Evolutionary conservation across 2,329 filamentous ascomycete genomes (phyloP), one percentile per base, ranked within the genome.

Genomic region (Pyrenochaeta sp.): DNA sequence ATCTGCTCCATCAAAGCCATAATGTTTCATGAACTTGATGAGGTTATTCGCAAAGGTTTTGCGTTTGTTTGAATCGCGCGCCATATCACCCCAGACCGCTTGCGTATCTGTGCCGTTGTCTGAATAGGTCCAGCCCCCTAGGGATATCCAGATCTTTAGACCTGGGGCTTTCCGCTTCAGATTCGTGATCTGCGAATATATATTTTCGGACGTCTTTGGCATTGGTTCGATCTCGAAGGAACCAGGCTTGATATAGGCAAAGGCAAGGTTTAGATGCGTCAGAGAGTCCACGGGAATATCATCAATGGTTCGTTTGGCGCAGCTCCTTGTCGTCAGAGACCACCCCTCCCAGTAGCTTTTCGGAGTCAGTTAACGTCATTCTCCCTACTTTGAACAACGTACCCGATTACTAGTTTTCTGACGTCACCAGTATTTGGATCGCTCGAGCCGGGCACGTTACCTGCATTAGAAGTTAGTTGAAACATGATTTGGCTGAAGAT

Each of bases 291-390:
- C 29, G 2, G 29, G 29, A 8, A 32, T 32, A 18, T 32, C 29
- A 9, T 32, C 29, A 18, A 32, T 11, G n/a, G 29, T 17, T 15
- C 29, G 7, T 7, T 18, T 11, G n/a, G 29, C 29, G 6, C 29
- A 32, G 11, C 29, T 18, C 20, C 29, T 14, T 32, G 15, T 15
- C 6, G 29, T 32, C 29, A 32, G 20, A 11, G 29, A 32, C 29
- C 29, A 32, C 10, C n/a, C 29, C 20, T 32, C 29, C n/a, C n/a
- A 32, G 14, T 32, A 32, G 17, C 29, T 32, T n/a, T n/a, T n/a
- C n/a, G n/a, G n/a, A n/a, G n/a, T n/a, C n/a, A n/a, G n/a, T n/a
- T n/a, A n/a, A n/a, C n/a, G n/a, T n/a, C n/a, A n/a, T n/a, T n/a
- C n/a, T n/a, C n/a, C n/a, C n/a, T n/a, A n/a, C n/a, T n/a, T n/a